Base-by-base conservation (phyloP, 306 rosid species). In the Cucurbita argyrosperma region DNA sequence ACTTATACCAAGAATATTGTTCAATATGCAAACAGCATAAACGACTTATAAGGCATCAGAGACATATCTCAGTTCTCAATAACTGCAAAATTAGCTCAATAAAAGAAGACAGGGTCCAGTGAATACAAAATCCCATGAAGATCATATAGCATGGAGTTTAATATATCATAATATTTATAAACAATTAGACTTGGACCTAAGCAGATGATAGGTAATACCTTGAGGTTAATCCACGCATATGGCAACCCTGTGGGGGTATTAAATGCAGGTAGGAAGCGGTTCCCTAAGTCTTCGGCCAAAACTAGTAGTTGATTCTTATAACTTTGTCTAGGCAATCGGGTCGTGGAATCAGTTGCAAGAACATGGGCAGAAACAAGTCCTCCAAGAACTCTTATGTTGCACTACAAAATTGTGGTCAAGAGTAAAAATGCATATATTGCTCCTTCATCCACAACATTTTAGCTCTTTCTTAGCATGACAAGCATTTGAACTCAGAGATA, bases 301-400 rank as follows among this genome's bases (percentile, higher is more conserved):
- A 67, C 74, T 68, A 90, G 88, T 58, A 94, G 82, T 86, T 89
- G 87, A 77, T 89, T 89, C 35, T 85, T 83, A 82, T 94, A 94
- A 72, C 80, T 66, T 71, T 88, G 92, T 76, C 75, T 81, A 77
- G 85, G 77, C 80, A 88, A 70, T 79, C 90, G 82, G 79, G 83
- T 83, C 58, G 90, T 79, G 79, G 95, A 85, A 90, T 90, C 97
- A 78, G 97, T 86, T 18, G 97, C 97, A 78, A 90, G 96, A 67
- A 94, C 80, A 82, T 94, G 98, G 81, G 97, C 95, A 78, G 97
- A 94, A 67, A 94, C 88, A 76, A 94, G 97, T 77, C 98, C 98
- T 71, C 98, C 98, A 79, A 94, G 98, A 50, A 89, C 96, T 88
- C 97, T 86, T 80, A 94, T 94, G 88, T 94, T 94, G 90, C 98